A percentile compares a stretch with the other conserved stretches of the same genome.
These are phyloP conservation scores for Fusarium scirpi DNA, from an alignment of 2,329 filamentous ascomycete species.

Conservation along the genomic window DNA sequence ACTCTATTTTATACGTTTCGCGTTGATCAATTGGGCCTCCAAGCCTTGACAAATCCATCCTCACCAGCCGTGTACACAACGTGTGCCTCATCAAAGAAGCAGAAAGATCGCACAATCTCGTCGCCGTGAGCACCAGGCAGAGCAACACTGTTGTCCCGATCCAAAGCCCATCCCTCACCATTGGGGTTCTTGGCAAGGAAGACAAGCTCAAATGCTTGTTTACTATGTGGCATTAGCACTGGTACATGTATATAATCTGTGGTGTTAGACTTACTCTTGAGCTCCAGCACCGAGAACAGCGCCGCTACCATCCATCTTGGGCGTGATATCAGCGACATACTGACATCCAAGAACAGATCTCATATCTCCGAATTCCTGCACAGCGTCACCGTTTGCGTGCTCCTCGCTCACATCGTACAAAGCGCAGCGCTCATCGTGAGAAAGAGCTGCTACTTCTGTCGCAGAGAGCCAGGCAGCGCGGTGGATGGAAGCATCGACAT, in stretches of 20 bases:
- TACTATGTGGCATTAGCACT: slow-evolving; percentile 53
- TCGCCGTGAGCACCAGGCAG: slow-evolving; percentile 72
- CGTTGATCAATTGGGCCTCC: slow-evolving; percentile 54
- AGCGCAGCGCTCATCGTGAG: slow-evolving; percentile 82
- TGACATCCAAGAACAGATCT: slow-evolving; percentile 74
- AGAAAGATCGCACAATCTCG: slow-evolving; percentile 73
- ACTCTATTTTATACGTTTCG: background rate
- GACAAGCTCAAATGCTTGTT: slow-evolving; percentile 69
- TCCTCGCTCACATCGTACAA: slow-evolving; percentile 77
- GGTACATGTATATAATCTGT: too few species aligned
- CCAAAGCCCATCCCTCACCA: slow-evolving; percentile 64
- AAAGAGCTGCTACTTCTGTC: slow-evolving; percentile 76
- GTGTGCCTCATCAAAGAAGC: slow-evolving; percentile 71
- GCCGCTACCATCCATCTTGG: slow-evolving; percentile 68
- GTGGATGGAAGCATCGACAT: slow-evolving; percentile 80
- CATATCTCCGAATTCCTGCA: slow-evolving; percentile 75
- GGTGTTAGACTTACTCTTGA: slow-evolving; percentile 66
- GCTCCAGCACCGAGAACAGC: slow-evolving; percentile 74
- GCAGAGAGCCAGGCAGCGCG: slow-evolving; percentile 76
- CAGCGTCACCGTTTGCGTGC: slow-evolving; percentile 68
- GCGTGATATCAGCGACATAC: slow-evolving; percentile 77
- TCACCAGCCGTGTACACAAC: slow-evolving; percentile 70
- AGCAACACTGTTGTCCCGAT: slow-evolving; percentile 67
- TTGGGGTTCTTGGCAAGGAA: slow-evolving; percentile 65
- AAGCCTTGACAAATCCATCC: slow-evolving; percentile 69